Evolutionary conservation across 2,329 filamentous ascomycete genomes (phyloP).

Genomic region (Ascochyta fabae): DNA sequence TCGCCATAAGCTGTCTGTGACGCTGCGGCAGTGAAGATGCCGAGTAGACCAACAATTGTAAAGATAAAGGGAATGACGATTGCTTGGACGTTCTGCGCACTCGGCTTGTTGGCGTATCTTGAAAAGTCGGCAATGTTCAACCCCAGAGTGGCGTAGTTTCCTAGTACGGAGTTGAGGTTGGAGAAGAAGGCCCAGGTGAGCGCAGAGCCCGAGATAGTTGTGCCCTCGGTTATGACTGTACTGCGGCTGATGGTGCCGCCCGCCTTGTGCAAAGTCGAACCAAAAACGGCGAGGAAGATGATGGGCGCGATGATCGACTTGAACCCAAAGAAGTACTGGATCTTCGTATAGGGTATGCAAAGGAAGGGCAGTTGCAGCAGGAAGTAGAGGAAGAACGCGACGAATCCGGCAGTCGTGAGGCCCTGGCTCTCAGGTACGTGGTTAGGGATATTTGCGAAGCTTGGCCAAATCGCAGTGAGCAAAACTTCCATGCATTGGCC

Average conservation of each 20-base stretch:
- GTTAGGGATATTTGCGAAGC: slow-evolving; percentile 31
- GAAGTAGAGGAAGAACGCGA: slow-evolving; percentile 36
- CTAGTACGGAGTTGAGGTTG: slow-evolving; percentile 34
- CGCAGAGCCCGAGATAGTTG: slow-evolving; percentile 30
- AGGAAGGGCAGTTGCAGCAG: slow-evolving; percentile 35
- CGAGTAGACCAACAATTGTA: slow-evolving; percentile 46
- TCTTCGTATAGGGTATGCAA: slow-evolving; percentile 34
- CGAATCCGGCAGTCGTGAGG: slow-evolving; percentile 27
- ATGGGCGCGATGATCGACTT: slow-evolving; percentile 37
- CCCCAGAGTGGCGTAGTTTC: slow-evolving; percentile 37
- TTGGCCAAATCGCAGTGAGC: slow-evolving; percentile 36
- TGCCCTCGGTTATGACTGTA: slow-evolving; percentile 38
- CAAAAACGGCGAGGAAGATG: slow-evolving; percentile 36
- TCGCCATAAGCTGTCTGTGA: slow-evolving; percentile 34
- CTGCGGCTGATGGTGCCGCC: slow-evolving; percentile 38
- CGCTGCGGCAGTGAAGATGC: slow-evolving; percentile 49
- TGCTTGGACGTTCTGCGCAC: slow-evolving; percentile 45
- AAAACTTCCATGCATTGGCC: slow-evolving; percentile 35
- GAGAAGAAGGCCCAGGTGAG: slow-evolving; percentile 34
- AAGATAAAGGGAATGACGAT: slow-evolving; percentile 43
- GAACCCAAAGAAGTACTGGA: slow-evolving; percentile 36
- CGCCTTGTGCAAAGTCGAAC: slow-evolving; percentile 28
- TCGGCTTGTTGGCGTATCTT: slow-evolving; percentile 47
- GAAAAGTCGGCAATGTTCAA: slow-evolving; percentile 51
- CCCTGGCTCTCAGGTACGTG: slow-evolving; percentile 26